Evolutionary conservation across 208 protist genomes (phyloP).

Genomic region (Leishmania tropica): DNA sequence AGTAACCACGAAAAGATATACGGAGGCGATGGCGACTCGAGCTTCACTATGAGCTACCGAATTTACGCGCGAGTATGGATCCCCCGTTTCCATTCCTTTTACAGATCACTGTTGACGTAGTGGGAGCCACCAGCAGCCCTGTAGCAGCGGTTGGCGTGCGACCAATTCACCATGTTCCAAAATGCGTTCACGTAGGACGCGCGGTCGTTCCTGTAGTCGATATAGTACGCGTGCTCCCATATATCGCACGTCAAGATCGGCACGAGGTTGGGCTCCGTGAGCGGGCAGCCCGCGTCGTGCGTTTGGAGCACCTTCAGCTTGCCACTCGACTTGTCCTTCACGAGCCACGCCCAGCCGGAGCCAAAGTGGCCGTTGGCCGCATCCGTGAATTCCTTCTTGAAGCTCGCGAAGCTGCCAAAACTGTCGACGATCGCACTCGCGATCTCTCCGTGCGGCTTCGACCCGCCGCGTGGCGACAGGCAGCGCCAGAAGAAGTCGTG

Average conservation of each 20-base stretch:
- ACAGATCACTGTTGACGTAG: conserved; percentile 30
- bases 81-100: not conserved
- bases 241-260: conserved; percentile 93
- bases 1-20: not conserved
- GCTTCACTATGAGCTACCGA: not conserved
- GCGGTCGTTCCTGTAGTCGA: conserved; percentile 95
- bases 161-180: conserved; percentile 79
- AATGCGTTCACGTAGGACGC: conserved; percentile 90
- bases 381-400: conserved; percentile 93
- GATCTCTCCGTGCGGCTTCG: conserved; percentile 61
- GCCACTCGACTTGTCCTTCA: conserved; percentile 79
- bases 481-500: conserved; percentile 96
- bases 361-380: conserved; percentile 92
- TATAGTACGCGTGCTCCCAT: conserved; percentile 97
- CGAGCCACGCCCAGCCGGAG: conserved; percentile 95
- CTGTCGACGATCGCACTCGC: conserved; percentile 68
- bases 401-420: conserved; percentile 89
- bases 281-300: conserved; percentile 82
- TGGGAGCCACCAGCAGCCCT: conserved; percentile 7
- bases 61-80: not conserved
- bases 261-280: conserved; percentile 64
- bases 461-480: conserved; percentile 67
- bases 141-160: conserved; percentile 25
- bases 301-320: conserved; percentile 86
- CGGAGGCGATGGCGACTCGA: not conserved